Evolutionary conservation across 2,329 filamentous ascomycete species (phyloP), one percentile per base, ranked within the genome.

Genomic region (Xylaria sp.): DNA sequence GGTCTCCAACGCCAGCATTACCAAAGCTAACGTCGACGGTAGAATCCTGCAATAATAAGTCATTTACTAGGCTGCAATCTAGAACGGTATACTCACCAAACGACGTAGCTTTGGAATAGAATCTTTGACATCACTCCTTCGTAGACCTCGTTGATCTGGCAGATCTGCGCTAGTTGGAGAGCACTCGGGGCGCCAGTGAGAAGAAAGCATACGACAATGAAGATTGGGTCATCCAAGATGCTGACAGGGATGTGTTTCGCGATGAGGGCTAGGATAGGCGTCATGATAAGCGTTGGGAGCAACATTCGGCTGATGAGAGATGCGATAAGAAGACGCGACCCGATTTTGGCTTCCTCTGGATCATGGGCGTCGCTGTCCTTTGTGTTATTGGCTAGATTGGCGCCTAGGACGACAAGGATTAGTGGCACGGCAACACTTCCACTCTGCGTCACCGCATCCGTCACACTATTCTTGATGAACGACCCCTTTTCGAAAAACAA

Each of bases 191-290:
- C 95, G 35, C 95, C 95, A 0, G 92, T 94, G 68, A 99, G 90
- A 67, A 99, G 82, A 84, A 98, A 99, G 79, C 93, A 97, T 35
- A 99, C 95, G 68, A 99, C 92, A 68, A 99, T 89, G 76, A 99
- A 99, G 71, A 99, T 99, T 9, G 95, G 95, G 73, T 99, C 95
- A 74, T 96, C 95, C 33, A 99, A 82, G 70, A 99, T 98, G 80
- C 91, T 96, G 72, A 99, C 85, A 2, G 92, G 92, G 25, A 97
- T 86, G 72, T 89, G 97, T 75, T 97, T 98, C 61, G 95, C 95
- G 46, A 90, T 85, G 15, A 98, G 66, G 0, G 94, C 94, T 35
- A 99, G 80, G 46, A 98, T 80, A 2, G 95, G 95, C 0, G 93
- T 91, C 92, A 98, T 98, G 75, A 97, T 85, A 40, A 96, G 72